Evolutionary conservation across 176 grass and related monocot genomes (phyloP), one percentile per base, ranked within the genome.

Genomic region (Phyllostachys edulis): DNA sequence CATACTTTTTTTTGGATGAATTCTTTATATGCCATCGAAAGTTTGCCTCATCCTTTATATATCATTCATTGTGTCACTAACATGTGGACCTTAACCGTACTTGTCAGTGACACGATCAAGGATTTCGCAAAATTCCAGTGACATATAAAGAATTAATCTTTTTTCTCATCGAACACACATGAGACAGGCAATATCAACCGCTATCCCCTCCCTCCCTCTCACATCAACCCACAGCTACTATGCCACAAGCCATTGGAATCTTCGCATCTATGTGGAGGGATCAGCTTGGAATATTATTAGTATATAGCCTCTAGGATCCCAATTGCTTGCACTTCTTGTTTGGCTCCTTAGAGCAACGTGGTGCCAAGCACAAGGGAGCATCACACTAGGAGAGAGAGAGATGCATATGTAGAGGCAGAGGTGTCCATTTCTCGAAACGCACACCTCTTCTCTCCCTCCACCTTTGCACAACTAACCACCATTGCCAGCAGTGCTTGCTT

Each of bases 201-300:
- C 73, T 45, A 32, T 20, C n/a, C 13, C 54, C 61, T 26, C 47
- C 21, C 68, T 9, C 76, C 1, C 67, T 64, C n/a, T 74, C 77
- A 74, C 70, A 75, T 68, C 61, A 75, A 62, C 63, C 67, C 61
- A 44, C 73, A 89, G 77, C 71, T 82, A 92, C 83, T 82, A 63
- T 45, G 50, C 63, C 63, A 76, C 32, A 63, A 57, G 57, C 12
- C 74, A 6, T 64, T 12, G 86, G 86, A 85, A 94, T 91, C 89
- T 89, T 80, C 18, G 65, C 79, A 87, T 94, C 83, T 87, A 50
- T 17, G 73, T 87, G 84, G 63, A 84, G 75, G 89, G 20, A 94
- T 89, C 92, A 59, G 91, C 75, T 27, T 23, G 71, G 87, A 92
- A 92, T 92, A 94, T 91, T 86, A 83, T 86, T 73, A 86, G 56